Base-by-base conservation (phyloP, 2,329 filamentous ascomycete species). In the Ceratocystiopsis brevicomis region DNA sequence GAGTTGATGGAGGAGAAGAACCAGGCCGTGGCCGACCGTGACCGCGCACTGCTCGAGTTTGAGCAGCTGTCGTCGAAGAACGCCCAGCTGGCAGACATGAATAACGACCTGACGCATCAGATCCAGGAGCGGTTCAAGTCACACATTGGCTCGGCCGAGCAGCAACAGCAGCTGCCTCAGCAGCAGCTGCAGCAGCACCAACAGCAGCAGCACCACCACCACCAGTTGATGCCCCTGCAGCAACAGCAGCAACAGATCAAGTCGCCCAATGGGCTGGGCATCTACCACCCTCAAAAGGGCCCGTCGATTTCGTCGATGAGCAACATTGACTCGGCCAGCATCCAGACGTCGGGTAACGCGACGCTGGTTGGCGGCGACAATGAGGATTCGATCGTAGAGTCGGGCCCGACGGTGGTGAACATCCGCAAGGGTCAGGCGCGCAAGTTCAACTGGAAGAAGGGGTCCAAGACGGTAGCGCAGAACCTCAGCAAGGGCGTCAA, bases 391-490 rank as follows among this genome's bases (percentile, higher is more conserved):
- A 67, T 75, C 44, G 59, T 76, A n/a, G 71, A 76, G 49, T 68
- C 76, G 25, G 81, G 84, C 2, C 87, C 90, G n/a, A 90, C 93
- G 47, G 82, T 96, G 33, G 82, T 96, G 47, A 92, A 90, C 53
- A 92, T 96, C 49, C 78, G 86, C 53, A 96, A 95, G 63, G 86
- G 82, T 30, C 86, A 94, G 57, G 77, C 81, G 43, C 93, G 86
- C 65, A 96, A 95, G 59, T 95, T 95, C 63, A 94, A 94, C 63
- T 96, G 90, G 87, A 94, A 95, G 70, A 94, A 92, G 66, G 86
- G 86, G 36, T 84, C 84, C 36, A 88, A 93, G 61, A 87, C 83
- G 44, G 79, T 96, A 53, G 87, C 87, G 25, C 93, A 95, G 60
- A 88, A 87, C 55, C 82, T 96, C 42, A 81, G 82, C 48, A 95